phyloP scores from a whole-genome alignment of 192 early-diverging fungal genomes.

The Podila horticola region DNA sequence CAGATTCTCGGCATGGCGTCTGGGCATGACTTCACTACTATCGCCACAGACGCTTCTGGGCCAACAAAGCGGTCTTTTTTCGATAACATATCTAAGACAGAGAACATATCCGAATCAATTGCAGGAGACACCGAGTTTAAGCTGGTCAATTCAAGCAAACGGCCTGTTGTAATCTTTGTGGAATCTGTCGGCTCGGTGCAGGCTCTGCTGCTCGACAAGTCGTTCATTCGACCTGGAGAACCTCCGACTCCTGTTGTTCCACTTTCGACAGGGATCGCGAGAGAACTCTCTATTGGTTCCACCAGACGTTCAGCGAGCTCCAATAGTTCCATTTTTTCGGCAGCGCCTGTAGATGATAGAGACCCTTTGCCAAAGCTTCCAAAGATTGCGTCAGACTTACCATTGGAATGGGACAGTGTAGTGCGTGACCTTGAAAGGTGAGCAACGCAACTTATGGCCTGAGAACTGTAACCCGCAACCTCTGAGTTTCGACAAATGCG shows the following conservation, averaged over 20 bases:
- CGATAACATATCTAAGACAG: conserved; percentile 37
- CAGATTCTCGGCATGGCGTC: conserved; percentile 26
- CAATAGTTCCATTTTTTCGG: conserved; percentile 24
- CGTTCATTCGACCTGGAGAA: conserved; percentile 20
- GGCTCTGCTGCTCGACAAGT: conserved; percentile 28
- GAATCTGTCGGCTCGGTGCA: conserved; percentile 44
- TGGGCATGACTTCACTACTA: conserved; percentile 35
- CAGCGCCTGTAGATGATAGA: conserved; percentile 13
- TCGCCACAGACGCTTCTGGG: conserved; percentile 44
- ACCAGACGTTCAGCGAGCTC: conserved; percentile 23
- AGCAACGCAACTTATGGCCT: not conserved
- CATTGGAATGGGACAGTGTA: conserved; percentile 39
- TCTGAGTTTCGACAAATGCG: not conserved
- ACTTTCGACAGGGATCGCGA: not conserved
- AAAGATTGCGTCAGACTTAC: conserved; percentile 41
- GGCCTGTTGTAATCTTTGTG: conserved; percentile 43
- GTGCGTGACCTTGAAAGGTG: conserved; percentile 39
- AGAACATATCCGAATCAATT: not conserved
- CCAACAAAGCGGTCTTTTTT: conserved; percentile 45
- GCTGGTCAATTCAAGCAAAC: conserved; percentile 46
- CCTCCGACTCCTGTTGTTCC: conserved; percentile 29
- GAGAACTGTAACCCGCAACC: too few relatives aligned
- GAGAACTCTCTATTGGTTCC: not conserved
- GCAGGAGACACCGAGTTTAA: conserved; percentile 7
- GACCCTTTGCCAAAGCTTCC: conserved; percentile 34